Base-by-base conservation (phyloP, 768 basidiomycete species). In the Cystofilobasidium capitatum region DNA sequence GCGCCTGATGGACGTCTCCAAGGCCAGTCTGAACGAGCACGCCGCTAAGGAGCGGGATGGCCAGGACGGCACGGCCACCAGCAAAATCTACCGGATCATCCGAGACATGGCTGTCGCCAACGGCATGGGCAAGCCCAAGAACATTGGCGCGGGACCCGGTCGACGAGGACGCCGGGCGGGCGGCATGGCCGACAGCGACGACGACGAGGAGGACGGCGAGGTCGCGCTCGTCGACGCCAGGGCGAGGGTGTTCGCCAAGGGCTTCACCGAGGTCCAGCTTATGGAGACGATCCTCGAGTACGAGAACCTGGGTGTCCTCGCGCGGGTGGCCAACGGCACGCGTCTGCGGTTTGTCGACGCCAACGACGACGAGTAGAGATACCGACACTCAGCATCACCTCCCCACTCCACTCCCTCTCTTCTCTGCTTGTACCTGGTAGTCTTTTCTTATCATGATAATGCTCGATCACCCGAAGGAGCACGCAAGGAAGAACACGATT, bases 1-100 rank as follows among this genome's bases (percentile, higher is more conserved):
- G 70, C 86, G 96, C 44, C 80, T 99, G 69, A 98, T 99, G 93
- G 91, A 92, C 68, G 91, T 89, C 72, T 91, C 88, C 79, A 99
- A 98, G 77, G 88, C 89, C 74, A 90, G 87, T 73, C 79, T 99
- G 72, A 81, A 85, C 64, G 77, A 77, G 58, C 72, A 76, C 69
- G 89, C 93, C 54, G 89, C 90, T 14, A 83, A 84, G 24, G 86
- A 87, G 49, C 81, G 82, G 51, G 86, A 85, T 39, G 80, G 79
- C 35, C 80, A 81, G 5, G 94, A 99, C 75, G 83, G 84, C 71
- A 90, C 92, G 26, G 81, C 83, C 60, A 81, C 85, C 68, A 89
- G 87, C 76, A 86, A 88, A 78, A 89, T 98, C 76, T 93, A 87
- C 79, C 82, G 92, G 39, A 81, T 97, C 71, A 88, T 99, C 80